Percentiles rank a stretch among this genome's conserved stretches.
These are phyloP conservation scores for Saccharomycopsis sp. DNA, from an alignment of 805 yeast genomes.

Conservation along the genomic window DNA sequence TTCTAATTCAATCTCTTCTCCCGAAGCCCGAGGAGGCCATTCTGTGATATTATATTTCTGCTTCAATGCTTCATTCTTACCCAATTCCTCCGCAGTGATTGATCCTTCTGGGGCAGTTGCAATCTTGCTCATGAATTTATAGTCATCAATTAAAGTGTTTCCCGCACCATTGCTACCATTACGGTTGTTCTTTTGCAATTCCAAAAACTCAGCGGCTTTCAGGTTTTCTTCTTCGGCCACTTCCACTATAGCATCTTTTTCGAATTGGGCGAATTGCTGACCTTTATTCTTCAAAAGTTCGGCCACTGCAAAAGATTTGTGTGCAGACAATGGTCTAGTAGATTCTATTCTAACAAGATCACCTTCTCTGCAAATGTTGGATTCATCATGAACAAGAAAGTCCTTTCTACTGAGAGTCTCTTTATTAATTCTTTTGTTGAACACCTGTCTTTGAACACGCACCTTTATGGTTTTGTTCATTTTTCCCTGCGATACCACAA, in stretches of 20 bases:
- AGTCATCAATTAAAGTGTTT: conserved; percentile 27
- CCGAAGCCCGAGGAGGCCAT: conserved; percentile 37
- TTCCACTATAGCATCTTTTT: conserved; percentile 59
- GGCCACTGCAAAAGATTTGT: conserved; percentile 84
- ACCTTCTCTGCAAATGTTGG: conserved; percentile 86
- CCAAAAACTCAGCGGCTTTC: conserved; percentile 48
- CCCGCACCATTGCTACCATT: conserved; percentile 7
- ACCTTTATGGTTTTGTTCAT: conserved; percentile 95
- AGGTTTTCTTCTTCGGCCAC: conserved; percentile 61
- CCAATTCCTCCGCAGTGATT: conserved; percentile 31
- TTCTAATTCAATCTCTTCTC: conserved; percentile 31
- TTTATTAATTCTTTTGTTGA: conserved; percentile 66
- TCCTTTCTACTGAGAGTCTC: conserved; percentile 74
- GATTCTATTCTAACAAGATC: conserved; percentile 91
- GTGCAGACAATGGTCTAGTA: conserved; percentile 75
- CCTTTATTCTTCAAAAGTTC: conserved; percentile 86
- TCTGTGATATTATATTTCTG: conserved; percentile 39
- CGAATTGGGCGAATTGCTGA: conserved; percentile 81
- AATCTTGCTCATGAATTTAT: conserved; percentile 26
- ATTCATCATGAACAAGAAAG: conserved; percentile 90
- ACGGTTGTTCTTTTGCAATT: conserved; percentile 24
- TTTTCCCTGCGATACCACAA: conserved; percentile 92
- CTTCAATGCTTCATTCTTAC: conserved; percentile 34
- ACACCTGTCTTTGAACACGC: conserved; percentile 70
- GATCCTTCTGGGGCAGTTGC: conserved; percentile 26